phyloP scores from a whole-genome alignment of 495 filamentous ascomycete species.

The Lasiosphaeriaceae sp. region DNA sequence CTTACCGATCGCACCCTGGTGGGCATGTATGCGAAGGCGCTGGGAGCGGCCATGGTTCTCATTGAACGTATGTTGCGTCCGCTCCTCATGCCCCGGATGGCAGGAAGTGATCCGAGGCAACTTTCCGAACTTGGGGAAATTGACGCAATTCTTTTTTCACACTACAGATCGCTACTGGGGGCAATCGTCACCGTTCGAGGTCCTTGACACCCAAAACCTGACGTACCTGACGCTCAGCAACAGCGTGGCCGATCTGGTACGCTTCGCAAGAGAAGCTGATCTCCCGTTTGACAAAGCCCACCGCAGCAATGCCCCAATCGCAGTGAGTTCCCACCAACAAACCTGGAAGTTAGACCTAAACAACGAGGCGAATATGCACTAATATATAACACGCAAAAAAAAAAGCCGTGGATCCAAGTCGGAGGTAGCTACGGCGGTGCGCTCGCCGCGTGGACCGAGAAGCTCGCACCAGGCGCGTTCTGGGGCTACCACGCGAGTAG shows the following conservation, averaged over 20 bases:
- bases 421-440: conserved; percentile 63
- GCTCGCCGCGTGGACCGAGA: conserved; percentile 57
- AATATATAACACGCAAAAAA: no score
- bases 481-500: conserved; percentile 64
- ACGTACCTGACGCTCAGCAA: conserved; percentile 58
- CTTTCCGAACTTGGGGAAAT: no score
- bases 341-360: background rate
- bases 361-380: background rate
- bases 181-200: conserved; percentile 52
- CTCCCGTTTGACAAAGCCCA: conserved; percentile 53
- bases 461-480: conserved; percentile 56
- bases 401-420: conserved; percentile 55
- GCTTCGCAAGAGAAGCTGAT: conserved; percentile 56
- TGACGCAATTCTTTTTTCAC: conserved; percentile 20
- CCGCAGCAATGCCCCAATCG: conserved; percentile 51
- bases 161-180: conserved; percentile 55
- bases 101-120: no score
- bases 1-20: conserved; percentile 46
- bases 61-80: conserved; percentile 49
- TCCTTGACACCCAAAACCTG: conserved; percentile 51
- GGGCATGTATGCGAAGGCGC: conserved; percentile 47
- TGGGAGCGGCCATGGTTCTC: conserved; percentile 50
- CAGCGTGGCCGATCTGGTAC: conserved; percentile 52
- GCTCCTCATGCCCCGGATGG: no score
- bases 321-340: conserved; percentile 38